A percentile compares a stretch with the other conserved stretches of the same genome.
Conservation (phyloP, 257 asterid species). For the Solanum boliviense region DNA sequence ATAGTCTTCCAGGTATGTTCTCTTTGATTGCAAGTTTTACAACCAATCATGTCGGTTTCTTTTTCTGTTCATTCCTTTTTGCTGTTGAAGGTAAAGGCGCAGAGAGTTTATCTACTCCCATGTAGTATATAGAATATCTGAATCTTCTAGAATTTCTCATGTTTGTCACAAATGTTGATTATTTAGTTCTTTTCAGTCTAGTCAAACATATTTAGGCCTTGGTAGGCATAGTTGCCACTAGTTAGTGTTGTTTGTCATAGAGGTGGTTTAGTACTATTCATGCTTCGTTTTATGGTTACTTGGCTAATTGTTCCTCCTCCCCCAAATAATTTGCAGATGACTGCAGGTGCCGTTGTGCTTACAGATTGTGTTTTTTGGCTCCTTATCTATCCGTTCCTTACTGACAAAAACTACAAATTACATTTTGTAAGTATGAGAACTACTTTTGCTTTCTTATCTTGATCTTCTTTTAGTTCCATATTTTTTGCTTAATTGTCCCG, state of each 20-base stretch:
- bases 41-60: background rate
- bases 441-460: background rate
- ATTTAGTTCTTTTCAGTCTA: background rate
- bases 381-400: constrained; percentile 55
- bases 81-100: background rate
- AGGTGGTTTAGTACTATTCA: background rate
- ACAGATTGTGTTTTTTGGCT: constrained; percentile 61
- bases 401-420: constrained; percentile 30
- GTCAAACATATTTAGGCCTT: background rate
- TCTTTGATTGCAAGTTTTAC: background rate
- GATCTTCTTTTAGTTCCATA: background rate
- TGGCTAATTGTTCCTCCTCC: background rate
- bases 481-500: background rate
- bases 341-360: constrained; percentile 74
- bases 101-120: background rate
- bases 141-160: background rate
- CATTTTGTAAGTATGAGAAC: constrained; percentile 37
- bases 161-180: background rate
- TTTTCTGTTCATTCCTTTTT: background rate
- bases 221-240: background rate
- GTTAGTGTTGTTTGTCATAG: background rate
- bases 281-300: background rate
- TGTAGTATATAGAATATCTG: background rate
- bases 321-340: constrained; percentile 23
- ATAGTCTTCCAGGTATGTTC: constrained; percentile 60